These are phyloP conservation scores for Coccomyxa subellipsoidea DNA, from an alignment of 163 green algal genomes.

Conservation along the genomic window DNA sequence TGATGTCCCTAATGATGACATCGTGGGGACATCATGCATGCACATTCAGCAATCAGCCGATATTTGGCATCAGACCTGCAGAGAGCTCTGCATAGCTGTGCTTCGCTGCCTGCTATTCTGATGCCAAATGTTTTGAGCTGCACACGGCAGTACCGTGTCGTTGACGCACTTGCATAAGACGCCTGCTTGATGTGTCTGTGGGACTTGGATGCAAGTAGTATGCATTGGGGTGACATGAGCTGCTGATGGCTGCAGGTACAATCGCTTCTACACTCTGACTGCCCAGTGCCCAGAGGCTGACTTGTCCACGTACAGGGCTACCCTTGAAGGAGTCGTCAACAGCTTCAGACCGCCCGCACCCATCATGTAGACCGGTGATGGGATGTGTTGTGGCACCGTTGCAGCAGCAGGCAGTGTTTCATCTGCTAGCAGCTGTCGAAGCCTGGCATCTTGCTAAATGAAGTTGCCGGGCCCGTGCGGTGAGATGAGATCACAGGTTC, in stretches of 20 bases:
- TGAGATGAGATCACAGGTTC: too few species aligned
- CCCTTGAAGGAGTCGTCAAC: constrained; percentile 11
- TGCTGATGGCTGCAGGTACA: constrained; percentile 31
- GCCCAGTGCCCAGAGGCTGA: constrained; percentile 40
- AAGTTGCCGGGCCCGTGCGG: too few species aligned
- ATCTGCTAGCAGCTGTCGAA: too few species aligned
- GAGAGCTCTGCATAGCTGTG: too few species aligned
- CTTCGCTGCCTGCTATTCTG: too few species aligned
- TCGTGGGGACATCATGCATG: neutral
- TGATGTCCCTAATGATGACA: neutral
- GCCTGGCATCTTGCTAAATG: too few species aligned
- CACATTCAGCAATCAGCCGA: neutral
- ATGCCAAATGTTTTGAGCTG: neutral
- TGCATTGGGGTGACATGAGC: neutral
- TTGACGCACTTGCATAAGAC: neutral
- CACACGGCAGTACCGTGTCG: neutral
- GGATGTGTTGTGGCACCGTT: too few species aligned
- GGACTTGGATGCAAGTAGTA: neutral
- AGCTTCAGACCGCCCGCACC: constrained; percentile 22
- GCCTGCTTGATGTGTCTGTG: too few species aligned
- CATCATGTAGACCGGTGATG: neutral
- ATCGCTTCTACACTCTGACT: constrained; percentile 42
- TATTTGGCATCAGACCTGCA: too few species aligned
- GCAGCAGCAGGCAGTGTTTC: too few species aligned
- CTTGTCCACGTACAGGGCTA: constrained; percentile 10